Evolutionary conservation across 2,329 filamentous ascomycete species (phyloP), one percentile per base, ranked within the genome.

Genomic region (Amylocarpus encephaloides): DNA sequence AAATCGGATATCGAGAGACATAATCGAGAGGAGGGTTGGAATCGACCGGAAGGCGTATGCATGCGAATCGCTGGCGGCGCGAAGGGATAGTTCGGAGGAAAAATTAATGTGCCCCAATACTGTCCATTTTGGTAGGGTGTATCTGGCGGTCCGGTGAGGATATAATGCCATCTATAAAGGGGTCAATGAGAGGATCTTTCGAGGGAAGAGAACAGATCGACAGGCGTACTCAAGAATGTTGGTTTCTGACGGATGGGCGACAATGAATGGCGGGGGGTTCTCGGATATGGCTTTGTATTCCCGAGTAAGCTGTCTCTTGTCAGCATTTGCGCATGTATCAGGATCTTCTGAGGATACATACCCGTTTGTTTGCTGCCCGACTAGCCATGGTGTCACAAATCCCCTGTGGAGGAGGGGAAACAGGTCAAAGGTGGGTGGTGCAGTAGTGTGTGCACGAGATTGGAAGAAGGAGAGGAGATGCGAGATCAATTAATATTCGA

Each of bases 1-100:
- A 97, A 98, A 67, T 98, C 93, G 62, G 85, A 92, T 64, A 98
- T 98, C 65, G 88, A 94, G 43, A 98, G 84, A 65, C 93, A 98
- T 18, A 98, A 81, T 44, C 93, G 82, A 12, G 89, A 91, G 1
- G 86, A 93, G 2, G 91, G 89, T 67, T 95, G 89, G 72, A 98
- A 98, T 65, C 93, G 88, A 52, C 93, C 93, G 11, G 86, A 92
- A 1, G 93, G 93, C 0, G 93, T 98, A 75, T 97, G 93, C 93
- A 98, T 98, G 66, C 92, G 89, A 69, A 98, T 98, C 2, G 93
- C 90, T 4, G 93, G 93, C 30, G 93, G 93, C 11, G 91, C 92
- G 70, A 96, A 98, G 22, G 93, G 93, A 68, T 98, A 98, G 74
- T 96, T 91, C 7, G 91, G 81, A 13, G 93, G 93, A 69, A 98